Base-by-base conservation (phyloP, 1,284 basidiomycete species). In the Malassezia nana region DNA sequence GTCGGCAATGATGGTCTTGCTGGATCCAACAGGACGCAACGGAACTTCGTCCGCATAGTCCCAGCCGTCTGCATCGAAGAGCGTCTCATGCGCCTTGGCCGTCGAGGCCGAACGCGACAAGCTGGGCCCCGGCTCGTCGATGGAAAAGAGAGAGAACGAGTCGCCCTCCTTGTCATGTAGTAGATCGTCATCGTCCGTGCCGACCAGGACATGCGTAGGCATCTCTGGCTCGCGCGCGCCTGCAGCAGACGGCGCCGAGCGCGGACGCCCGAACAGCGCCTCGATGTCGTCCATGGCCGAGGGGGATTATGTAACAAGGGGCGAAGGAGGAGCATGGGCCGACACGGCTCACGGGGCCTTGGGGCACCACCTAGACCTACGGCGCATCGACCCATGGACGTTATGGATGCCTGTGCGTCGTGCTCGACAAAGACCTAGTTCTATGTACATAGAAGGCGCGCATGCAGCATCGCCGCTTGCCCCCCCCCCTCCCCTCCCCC, bases 1-100 rank as follows among this genome's bases (percentile, higher is more conserved):
- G 53, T 73, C 71, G 1, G 71, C 71, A 54, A 69, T 67, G 42
- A 73, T 73, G 45, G 53, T 63, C 56, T 72, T 73, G 63, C 48
- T 51, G 15, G 54, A 56, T 26, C 54, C 54, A 22, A 50, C 38
- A 3, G 54, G 54, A 4, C 54, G 47, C 30, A 56, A 22, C 3
- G 22, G 44, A 10, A 56, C 25, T 5, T 51, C 29, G 26, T 51
- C 54, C n/a, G 13, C 42, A 18, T 38, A 51, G 15, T 24, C 44
- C 40, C 30, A 42, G 2, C 33, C 53, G 25, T 45, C 54, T 8
- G 26, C 52, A 31, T 43, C 35, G 16, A 44, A 45, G 6, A 52
- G 24, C 8, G 33, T 46, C 10, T 48, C 38, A 6, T 18, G 20
- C 26, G 22, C 26, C 15, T 28, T 42, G 24, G 2, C 64, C 62